Conservation (phyloP, 129 eudicot genomes). For the Artemisia argyi region DNA sequence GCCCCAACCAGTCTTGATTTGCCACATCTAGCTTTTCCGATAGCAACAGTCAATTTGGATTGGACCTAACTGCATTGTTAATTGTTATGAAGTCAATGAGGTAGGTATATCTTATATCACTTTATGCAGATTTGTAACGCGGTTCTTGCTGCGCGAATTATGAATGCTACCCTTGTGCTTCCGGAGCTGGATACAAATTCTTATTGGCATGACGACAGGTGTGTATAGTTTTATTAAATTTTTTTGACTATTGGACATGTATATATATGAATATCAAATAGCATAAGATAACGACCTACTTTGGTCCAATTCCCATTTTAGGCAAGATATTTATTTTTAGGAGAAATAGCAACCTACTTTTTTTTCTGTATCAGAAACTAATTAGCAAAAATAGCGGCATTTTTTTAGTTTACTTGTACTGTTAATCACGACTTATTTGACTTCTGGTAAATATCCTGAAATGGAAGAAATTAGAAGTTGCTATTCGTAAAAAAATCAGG, state of each 20-base stretch:
- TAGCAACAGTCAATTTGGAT: neutral
- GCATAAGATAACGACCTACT: too few species aligned
- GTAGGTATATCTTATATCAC: constrained; percentile 1
- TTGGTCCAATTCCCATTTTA: too few species aligned
- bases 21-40: neutral
- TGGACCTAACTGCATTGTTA: constrained; percentile 10
- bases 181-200: constrained; percentile 97
- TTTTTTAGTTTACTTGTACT: too few species aligned
- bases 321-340: too few species aligned
- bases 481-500: too few species aligned
- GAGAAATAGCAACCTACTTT: too few species aligned
- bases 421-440: too few species aligned
- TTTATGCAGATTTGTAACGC: constrained; percentile 83
- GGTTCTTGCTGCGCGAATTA: constrained; percentile 95
- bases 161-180: constrained; percentile 97
- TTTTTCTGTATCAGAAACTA: too few species aligned
- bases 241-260: constrained; percentile 1
- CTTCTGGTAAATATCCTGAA: too few species aligned
- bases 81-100: constrained; percentile 9
- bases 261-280: neutral
- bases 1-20: too few species aligned
- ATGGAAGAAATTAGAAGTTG: too few species aligned
- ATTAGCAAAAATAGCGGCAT: too few species aligned
- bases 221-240: neutral
- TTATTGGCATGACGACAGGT: constrained; percentile 97